phyloP scores from a whole-genome alignment of 2,329 filamentous ascomycete genomes.

The Hymenoscyphus infarciens region DNA sequence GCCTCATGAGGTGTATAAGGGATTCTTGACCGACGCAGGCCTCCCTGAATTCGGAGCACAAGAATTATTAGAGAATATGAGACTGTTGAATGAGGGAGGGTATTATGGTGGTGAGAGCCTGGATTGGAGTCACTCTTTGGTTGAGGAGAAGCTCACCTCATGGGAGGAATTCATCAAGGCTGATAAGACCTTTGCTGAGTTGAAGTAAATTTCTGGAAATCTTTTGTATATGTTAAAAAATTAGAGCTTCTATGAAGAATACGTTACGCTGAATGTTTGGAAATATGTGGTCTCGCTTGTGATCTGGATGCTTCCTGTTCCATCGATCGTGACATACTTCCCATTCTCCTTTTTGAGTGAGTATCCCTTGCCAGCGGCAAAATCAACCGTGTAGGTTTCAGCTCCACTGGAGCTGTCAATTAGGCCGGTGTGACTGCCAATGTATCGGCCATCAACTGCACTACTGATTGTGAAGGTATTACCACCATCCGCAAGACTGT shows the following conservation, averaged over 20 bases:
- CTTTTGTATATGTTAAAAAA: too few species aligned
- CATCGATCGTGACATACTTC: constrained; percentile 23
- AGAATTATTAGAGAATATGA: too few species aligned
- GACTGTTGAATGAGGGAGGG: too few species aligned
- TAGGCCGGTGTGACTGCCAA: constrained; percentile 27
- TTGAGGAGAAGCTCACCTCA: too few species aligned
- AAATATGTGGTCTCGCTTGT: constrained; percentile 15
- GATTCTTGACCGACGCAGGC: too few species aligned
- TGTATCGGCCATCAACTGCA: constrained; percentile 40
- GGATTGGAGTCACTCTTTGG: too few species aligned
- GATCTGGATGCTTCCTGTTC: constrained; percentile 20
- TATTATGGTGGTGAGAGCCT: too few species aligned
- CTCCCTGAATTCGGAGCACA: too few species aligned
- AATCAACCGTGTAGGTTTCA: constrained; percentile 21
- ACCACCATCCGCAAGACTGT: constrained; percentile 29
- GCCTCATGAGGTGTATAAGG: too few species aligned
- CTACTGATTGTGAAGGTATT: constrained; percentile 40
- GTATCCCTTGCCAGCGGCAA: constrained; percentile 21
- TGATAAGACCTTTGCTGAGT: too few species aligned
- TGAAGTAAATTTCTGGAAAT: too few species aligned
- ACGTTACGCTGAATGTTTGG: constrained; percentile 24
- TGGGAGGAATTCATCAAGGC: too few species aligned
- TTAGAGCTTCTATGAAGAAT: constrained; percentile 6
- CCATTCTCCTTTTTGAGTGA: constrained; percentile 25
- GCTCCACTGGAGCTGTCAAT: constrained; percentile 15